A percentile compares a stretch with the other conserved stretches of the same genome.
Conservation (phyloP, 1,284 basidiomycete genomes). For the Takashimella koratensis region DNA sequence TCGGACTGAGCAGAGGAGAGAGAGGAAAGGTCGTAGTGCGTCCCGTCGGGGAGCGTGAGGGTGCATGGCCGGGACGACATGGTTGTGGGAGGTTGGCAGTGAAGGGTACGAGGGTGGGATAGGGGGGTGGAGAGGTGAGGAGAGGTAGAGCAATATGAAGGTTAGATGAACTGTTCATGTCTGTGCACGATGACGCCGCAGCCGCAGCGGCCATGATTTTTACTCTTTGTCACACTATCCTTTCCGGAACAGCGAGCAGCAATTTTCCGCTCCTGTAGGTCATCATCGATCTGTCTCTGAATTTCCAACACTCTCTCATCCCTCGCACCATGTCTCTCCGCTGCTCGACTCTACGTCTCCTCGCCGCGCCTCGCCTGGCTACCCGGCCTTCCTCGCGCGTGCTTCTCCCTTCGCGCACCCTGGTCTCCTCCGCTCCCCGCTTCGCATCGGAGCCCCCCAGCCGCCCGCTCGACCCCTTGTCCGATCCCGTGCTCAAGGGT, state of each 20-base stretch:
- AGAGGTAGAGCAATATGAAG: too few relatives aligned
- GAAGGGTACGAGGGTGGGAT: not conserved
- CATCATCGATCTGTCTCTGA: too few relatives aligned
- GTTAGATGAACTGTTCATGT: too few relatives aligned
- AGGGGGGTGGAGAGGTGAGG: not conserved
- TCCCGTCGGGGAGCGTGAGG: slow-evolving; percentile 42
- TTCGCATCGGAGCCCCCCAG: slow-evolving; percentile 25
- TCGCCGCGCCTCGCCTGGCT: slow-evolving; percentile 1
- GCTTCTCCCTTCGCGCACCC: slow-evolving; percentile 1
- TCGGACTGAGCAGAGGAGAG: slow-evolving; percentile 34
- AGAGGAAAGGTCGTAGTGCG: slow-evolving; percentile 44
- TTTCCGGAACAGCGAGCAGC: too few relatives aligned
- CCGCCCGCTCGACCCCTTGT: slow-evolving; percentile 22
- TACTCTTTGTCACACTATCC: too few relatives aligned
- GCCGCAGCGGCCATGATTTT: too few relatives aligned
- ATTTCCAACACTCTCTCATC: not conserved
- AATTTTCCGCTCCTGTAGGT: too few relatives aligned
- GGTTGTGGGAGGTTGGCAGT: too few relatives aligned
- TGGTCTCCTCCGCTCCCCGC: slow-evolving; percentile 15
- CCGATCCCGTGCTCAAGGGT: slow-evolving; percentile 31
- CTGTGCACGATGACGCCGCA: too few relatives aligned
- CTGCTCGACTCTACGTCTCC: too few relatives aligned
- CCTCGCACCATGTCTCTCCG: too few relatives aligned
- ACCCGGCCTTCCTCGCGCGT: not conserved
- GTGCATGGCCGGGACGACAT: slow-evolving; percentile 28